Conservation (phyloP, 495 filamentous ascomycete species). For the Aspergillus mulundensis region DNA sequence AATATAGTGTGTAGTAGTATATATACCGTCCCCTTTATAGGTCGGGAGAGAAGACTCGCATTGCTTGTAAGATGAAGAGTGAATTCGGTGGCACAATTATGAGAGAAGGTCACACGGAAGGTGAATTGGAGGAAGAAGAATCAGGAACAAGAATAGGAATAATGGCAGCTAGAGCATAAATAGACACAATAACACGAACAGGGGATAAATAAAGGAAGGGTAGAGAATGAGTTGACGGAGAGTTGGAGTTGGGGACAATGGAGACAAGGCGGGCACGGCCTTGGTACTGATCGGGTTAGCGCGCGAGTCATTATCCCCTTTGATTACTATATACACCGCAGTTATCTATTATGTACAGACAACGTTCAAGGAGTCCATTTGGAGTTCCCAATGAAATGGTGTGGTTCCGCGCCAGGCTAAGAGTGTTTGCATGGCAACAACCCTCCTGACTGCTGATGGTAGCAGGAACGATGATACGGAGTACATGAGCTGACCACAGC, state of each 20-base stretch:
- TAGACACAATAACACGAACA: neutral
- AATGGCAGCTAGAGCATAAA: slow-evolving; percentile 1
- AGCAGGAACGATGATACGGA: neutral
- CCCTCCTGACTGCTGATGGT: neutral
- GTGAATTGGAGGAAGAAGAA: neutral
- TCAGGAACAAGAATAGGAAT: neutral
- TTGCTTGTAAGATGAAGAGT: slow-evolving; percentile 13
- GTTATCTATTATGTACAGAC: neutral
- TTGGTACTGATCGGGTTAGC: neutral
- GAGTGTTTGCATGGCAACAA: no score
- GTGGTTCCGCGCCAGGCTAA: neutral
- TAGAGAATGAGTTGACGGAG: neutral
- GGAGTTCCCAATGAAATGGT: neutral
- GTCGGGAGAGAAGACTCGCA: slow-evolving; percentile 9
- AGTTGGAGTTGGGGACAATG: neutral
- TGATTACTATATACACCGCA: neutral
- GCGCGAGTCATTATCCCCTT: neutral
- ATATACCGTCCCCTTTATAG: slow-evolving; percentile 10
- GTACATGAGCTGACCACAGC: slow-evolving; percentile 4
- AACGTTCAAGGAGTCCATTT: neutral
- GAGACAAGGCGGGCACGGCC: neutral
- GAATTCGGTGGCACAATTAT: slow-evolving; percentile 4
- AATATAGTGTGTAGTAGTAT: slow-evolving; percentile 4
- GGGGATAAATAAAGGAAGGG: neutral
- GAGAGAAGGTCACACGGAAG: slow-evolving; percentile 21